Evolutionary conservation across 2,329 filamentous ascomycete species (phyloP), one percentile per base, ranked within the genome.

Genomic region (Botrytis galanthina): DNA sequence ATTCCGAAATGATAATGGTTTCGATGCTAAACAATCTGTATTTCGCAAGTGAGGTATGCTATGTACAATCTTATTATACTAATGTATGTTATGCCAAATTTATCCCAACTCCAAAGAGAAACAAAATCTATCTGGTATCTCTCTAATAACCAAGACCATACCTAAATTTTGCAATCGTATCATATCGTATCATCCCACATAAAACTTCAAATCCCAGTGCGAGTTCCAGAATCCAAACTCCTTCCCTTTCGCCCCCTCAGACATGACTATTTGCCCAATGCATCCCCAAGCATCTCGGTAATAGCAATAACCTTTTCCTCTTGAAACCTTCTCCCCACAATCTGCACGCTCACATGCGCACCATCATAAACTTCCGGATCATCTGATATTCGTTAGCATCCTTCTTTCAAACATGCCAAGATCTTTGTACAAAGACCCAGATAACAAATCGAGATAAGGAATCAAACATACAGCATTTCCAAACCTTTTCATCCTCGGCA

Each of bases 291-390:
- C 42, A 83, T 78, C 42, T 80, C 80, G 22, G 80, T 80, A 79
- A 83, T 82, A 70, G 83, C 81, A 44, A 84, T 72, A 1, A 80
- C 75, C 71, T 81, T 81, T 75, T 81, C 80, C 67, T 81, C 80
- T 66, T 81, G 78, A 64, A 81, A 74, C 14, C 80, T 69, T 66
- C 80, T 76, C 14, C 78, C 79, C 4, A 80, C 78, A 75, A 78
- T 79, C 66, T 81, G 80, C 44, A 81, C 71, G 35, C 73, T 70
- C 37, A 80, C 76, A 2, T 78, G 79, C 14, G 78, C 78, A 4
- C 80, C 79, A 74, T 80, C 76, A 72, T 79, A 80, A 57, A 80
- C 77, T 64, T 80, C 78, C 12, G 72, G 57, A 26, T 70, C 72
- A 64, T 73, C 71, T 73, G 26, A 32, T 46, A 1, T 70, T 20